Evolutionary conservation across 2,329 filamentous ascomycete species (phyloP).

Genomic region (Phoma herbarum): DNA sequence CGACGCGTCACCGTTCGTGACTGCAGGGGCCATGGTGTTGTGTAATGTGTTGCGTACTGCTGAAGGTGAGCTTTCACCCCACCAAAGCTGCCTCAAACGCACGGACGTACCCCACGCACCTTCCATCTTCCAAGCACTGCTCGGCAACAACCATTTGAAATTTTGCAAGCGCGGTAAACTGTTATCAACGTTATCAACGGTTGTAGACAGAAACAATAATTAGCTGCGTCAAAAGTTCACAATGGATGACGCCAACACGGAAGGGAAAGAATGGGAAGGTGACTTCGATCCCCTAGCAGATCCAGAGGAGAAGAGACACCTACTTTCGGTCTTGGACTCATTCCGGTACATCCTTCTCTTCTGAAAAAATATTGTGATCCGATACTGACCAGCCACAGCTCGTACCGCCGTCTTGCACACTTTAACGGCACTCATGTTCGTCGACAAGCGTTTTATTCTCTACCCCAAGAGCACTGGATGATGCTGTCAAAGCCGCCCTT

Average conservation of each 20-base stretch:
- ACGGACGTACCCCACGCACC: constrained; percentile 21
- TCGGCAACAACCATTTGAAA: background rate
- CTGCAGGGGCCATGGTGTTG: constrained; percentile 30
- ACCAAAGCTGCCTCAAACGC: constrained; percentile 6
- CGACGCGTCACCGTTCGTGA: constrained; percentile 26
- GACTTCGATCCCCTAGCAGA: constrained; percentile 74
- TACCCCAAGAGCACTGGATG: constrained; percentile 84
- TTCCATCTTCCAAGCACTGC: background rate
- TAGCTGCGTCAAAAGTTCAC: background rate
- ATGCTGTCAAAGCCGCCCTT: constrained; percentile 84
- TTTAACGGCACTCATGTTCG: constrained; percentile 91
- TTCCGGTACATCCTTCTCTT: constrained; percentile 71
- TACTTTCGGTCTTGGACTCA: constrained; percentile 86
- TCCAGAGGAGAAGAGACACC: constrained; percentile 79
- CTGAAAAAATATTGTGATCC: too few species aligned
- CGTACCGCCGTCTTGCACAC: constrained; percentile 85
- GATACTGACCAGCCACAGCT: constrained; percentile 58
- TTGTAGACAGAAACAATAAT: background rate
- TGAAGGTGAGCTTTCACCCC: constrained; percentile 17
- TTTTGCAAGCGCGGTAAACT: background rate
- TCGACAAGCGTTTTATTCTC: constrained; percentile 90
- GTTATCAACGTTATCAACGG: too few species aligned
- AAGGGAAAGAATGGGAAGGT: constrained; percentile 62
- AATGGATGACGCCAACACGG: constrained; percentile 27
- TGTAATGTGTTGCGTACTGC: constrained; percentile 9